Percentiles rank a stretch among this genome's conserved stretches.
Conservation (phyloP, 2,329 filamentous ascomycete species). For the Colletotrichum horii region DNA sequence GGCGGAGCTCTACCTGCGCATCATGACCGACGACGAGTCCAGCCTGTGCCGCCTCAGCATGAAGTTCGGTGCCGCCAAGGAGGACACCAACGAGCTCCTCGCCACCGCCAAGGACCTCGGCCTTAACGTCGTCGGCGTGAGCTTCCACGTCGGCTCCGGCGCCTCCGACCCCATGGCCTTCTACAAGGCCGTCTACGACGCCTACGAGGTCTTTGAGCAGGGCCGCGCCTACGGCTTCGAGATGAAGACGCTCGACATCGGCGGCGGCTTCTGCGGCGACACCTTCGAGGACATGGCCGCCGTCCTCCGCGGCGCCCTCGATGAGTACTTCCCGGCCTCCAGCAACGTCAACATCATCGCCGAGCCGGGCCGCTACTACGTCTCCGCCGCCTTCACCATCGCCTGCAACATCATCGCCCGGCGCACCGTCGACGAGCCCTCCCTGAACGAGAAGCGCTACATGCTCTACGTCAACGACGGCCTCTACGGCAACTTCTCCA, state of each 20-base stretch:
- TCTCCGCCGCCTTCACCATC: constrained; percentile 89
- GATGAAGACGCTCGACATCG: constrained; percentile 89
- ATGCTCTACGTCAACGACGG: constrained; percentile 99
- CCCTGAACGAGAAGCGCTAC: constrained; percentile 74
- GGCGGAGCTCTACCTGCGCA: constrained; percentile 91
- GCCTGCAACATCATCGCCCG: constrained; percentile 96
- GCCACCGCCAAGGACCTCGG: constrained; percentile 80
- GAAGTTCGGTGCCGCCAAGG: constrained; percentile 94
- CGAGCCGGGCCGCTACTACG: constrained; percentile 96
- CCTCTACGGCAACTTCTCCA: constrained; percentile 97
- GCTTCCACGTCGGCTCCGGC: constrained; percentile 97
- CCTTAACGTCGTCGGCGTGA: constrained; percentile 92
- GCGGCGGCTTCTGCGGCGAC: constrained; percentile 89
- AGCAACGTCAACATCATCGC: constrained; percentile 83
- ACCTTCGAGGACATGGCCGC: constrained; percentile 90
- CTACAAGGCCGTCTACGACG: constrained; percentile 88
- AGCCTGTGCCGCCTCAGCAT: constrained; percentile 94
- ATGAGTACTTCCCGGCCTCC: constrained; percentile 83
- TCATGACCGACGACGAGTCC: constrained; percentile 93
- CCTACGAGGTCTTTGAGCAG: constrained; percentile 87
- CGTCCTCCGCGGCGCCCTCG: constrained; percentile 79
- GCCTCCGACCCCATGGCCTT: constrained; percentile 94
- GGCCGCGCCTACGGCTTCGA: constrained; percentile 77
- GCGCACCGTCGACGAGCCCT: constrained; percentile 80
- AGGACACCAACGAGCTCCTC: constrained; percentile 78